Percentiles rank a stretch among this genome's conserved stretches.
Conservation (phyloP, 805 yeast species). For the Cyberlindnera mycetangii region DNA sequence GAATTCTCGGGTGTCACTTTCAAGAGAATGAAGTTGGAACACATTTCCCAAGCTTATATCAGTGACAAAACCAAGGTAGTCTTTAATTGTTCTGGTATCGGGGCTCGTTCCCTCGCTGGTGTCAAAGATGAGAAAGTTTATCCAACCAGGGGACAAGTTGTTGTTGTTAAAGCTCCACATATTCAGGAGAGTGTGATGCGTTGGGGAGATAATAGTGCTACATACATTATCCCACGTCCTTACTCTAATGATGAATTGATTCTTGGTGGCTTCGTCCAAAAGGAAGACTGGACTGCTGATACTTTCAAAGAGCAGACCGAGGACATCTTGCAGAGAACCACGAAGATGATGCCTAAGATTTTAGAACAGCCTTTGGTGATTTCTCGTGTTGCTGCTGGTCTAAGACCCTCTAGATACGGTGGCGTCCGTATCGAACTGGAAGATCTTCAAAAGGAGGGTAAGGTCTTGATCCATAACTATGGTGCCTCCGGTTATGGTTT, state of each 20-base stretch:
- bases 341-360: conserved; percentile 49
- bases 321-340: conserved; percentile 59
- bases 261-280: conserved; percentile 73
- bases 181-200: conserved; percentile 53
- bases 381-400: conserved; percentile 65
- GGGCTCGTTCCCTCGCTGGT: conserved; percentile 62
- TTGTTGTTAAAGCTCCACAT: conserved; percentile 68
- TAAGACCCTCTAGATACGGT: conserved; percentile 74
- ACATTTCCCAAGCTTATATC: conserved; percentile 53
- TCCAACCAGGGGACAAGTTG: conserved; percentile 81
- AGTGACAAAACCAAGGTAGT: conserved; percentile 36
- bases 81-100: conserved; percentile 77
- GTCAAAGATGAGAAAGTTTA: conserved; percentile 60
- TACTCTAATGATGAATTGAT: conserved; percentile 61
- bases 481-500: conserved; percentile 70
- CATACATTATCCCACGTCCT: conserved; percentile 74
- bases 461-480: conserved; percentile 60
- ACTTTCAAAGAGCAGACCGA: conserved; percentile 55
- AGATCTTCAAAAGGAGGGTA: conserved; percentile 34
- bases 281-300: conserved; percentile 58
- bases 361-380: conserved; percentile 46
- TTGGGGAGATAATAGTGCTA: conserved; percentile 61
- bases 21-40: conserved; percentile 42
- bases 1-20: conserved; percentile 49
- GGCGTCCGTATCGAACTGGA: conserved; percentile 71